These are phyloP conservation scores for Candida nitratophila DNA, from an alignment of 805 yeast genomes.

Conservation along the genomic window DNA sequence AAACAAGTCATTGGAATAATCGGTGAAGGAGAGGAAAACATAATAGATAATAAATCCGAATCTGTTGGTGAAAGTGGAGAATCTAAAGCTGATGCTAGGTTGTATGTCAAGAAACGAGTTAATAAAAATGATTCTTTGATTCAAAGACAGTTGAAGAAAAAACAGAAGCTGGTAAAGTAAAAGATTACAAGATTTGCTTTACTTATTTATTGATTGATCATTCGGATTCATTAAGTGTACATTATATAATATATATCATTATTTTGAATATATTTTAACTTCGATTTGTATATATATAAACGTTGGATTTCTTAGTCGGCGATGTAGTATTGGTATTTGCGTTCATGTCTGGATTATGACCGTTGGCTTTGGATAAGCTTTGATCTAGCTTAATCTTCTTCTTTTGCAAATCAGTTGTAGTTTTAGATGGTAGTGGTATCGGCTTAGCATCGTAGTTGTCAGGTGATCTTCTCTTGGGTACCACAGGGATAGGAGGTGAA, in stretches of 20 bases:
- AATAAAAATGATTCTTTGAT: neutral
- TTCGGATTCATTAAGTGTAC: too few species aligned
- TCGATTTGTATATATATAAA: neutral
- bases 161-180: too few species aligned
- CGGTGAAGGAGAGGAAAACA: neutral
- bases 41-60: neutral
- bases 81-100: constrained; percentile 7
- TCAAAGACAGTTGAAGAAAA: neutral
- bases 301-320: neutral
- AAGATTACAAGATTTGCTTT: neutral
- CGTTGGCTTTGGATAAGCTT: too few species aligned
- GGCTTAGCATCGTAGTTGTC: neutral
- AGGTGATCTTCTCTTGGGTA: too few species aligned
- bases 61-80: neutral
- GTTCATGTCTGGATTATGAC: neutral
- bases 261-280: too few species aligned
- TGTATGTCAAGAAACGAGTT: constrained; percentile 2
- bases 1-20: constrained; percentile 48
- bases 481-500: too few species aligned
- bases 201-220: neutral
- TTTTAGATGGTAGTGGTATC: neutral
- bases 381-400: neutral
- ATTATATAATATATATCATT: too few species aligned
- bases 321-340: neutral
- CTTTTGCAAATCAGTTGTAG: neutral